Evolutionary conservation across 768 basidiomycete genomes (phyloP).

Genomic region (Leccinellum albellum): DNA sequence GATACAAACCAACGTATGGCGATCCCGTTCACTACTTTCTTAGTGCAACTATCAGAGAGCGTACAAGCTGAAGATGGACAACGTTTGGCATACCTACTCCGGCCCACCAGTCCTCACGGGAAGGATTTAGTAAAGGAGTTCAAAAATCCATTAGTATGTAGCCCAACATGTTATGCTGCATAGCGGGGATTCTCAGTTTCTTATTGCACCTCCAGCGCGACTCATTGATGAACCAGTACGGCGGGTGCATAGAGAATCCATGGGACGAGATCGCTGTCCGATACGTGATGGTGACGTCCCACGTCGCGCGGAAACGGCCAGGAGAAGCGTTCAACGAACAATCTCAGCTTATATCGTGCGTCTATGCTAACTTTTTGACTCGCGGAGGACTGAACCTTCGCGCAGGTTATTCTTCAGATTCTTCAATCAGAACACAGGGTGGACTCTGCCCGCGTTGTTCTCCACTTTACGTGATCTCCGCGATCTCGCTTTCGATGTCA

Average conservation of each 20-base stretch:
- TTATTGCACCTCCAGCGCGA: conserved; percentile 33
- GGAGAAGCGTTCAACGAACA: conserved; percentile 81
- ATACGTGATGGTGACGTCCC: conserved; percentile 71
- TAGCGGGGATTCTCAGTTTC: too few species aligned
- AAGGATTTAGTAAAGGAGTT: conserved; percentile 74
- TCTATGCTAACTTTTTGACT: conserved; percentile 12
- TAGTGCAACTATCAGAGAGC: conserved; percentile 58
- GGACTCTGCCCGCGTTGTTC: conserved; percentile 83
- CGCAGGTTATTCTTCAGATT: conserved; percentile 72
- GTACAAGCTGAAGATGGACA: conserved; percentile 62
- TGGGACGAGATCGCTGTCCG: conserved; percentile 88
- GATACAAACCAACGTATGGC: conserved; percentile 21
- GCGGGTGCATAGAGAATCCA: conserved; percentile 63
- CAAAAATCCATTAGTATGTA: conserved; percentile 49
- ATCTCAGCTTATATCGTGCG: conserved; percentile 70
- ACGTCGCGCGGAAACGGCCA: conserved; percentile 62
- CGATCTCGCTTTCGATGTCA: conserved; percentile 81
- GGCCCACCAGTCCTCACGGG: conserved; percentile 73
- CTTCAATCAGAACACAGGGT: conserved; percentile 77
- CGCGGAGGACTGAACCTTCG: not conserved
- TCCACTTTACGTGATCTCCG: conserved; percentile 77
- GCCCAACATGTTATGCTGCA: not conserved
- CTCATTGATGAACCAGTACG: conserved; percentile 31
- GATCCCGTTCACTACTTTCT: conserved; percentile 54
- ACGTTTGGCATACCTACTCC: conserved; percentile 68